Evolutionary conservation across 2,329 filamentous ascomycete genomes (phyloP).

Genomic region (Paradendryphiella salina): DNA sequence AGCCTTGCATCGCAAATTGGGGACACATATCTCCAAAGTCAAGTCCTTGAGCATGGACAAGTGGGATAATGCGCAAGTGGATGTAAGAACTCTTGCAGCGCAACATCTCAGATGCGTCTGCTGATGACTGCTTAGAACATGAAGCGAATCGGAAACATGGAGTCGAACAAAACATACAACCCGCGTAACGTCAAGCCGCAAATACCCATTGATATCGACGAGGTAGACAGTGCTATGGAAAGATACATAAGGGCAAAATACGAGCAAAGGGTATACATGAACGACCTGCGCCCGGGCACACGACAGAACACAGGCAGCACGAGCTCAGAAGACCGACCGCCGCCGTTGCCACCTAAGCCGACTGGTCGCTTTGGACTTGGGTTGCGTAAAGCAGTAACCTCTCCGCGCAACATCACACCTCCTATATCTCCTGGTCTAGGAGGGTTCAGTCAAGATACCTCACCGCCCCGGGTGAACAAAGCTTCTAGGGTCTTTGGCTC

Average conservation of each 20-base stretch:
- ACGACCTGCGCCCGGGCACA: conserved; percentile 47
- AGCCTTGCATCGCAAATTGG: conserved; percentile 90
- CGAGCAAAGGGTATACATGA: conserved; percentile 62
- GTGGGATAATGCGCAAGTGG: conserved; percentile 94
- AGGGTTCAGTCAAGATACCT: conserved; percentile 39
- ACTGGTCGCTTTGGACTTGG: conserved; percentile 65
- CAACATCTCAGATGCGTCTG: not conserved
- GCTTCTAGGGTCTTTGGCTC: conserved; percentile 69
- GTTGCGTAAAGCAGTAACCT: conserved; percentile 70
- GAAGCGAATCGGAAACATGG: conserved; percentile 84
- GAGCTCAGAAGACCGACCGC: conserved; percentile 59
- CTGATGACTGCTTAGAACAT: conserved; percentile 68
- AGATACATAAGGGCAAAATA: conserved; percentile 95
- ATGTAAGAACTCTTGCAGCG: conserved; percentile 62
- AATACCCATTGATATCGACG: conserved; percentile 86
- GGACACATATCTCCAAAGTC: conserved; percentile 97
- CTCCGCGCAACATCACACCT: conserved; percentile 62
- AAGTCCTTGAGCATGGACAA: conserved; percentile 99
- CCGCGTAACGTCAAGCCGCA: conserved; percentile 79
- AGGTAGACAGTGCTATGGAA: conserved; percentile 93
- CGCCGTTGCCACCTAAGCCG: conserved; percentile 63
- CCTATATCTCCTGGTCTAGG: conserved; percentile 41
- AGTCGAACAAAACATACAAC: conserved; percentile 89
- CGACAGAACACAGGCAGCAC: conserved; percentile 62
- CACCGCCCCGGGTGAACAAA: conserved; percentile 60